phyloP scores from a whole-genome alignment of 345 rosid genomes.

The Hypericum perforatum region DNA sequence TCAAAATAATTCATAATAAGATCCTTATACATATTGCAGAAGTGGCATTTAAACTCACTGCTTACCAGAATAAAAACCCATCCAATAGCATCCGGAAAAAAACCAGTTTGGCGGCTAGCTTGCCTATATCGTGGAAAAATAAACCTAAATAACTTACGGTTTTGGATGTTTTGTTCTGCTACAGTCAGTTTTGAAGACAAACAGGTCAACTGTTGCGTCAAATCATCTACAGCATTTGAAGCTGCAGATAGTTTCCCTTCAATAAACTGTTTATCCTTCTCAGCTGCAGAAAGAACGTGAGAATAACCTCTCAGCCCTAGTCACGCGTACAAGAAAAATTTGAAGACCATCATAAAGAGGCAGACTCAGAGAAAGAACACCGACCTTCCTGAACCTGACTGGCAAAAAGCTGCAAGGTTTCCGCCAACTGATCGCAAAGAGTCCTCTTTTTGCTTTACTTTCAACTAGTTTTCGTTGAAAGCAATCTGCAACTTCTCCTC shows the following conservation, averaged over 20 bases:
- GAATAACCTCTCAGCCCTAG: constrained; percentile 9
- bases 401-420: constrained; percentile 67
- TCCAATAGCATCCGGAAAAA: too few species aligned
- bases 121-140: constrained; percentile 2
- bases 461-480: constrained; percentile 79
- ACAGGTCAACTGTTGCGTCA: constrained; percentile 35
- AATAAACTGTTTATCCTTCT: constrained; percentile 39
- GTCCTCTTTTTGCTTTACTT: constrained; percentile 76
- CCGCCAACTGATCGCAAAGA: constrained; percentile 74
- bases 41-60: not conserved
- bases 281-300: constrained; percentile 45
- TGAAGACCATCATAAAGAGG: too few species aligned
- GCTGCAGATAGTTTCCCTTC: constrained; percentile 35
- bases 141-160: constrained; percentile 34
- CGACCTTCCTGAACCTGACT: constrained; percentile 74
- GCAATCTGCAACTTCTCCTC: constrained; percentile 80
- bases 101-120: not conserved
- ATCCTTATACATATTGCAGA: constrained; percentile 1
- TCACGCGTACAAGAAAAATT: not conserved
- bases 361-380: too few species aligned
- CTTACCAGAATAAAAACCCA: too few species aligned
- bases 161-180: constrained; percentile 39
- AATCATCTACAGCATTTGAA: constrained; percentile 31
- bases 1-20: not conserved
- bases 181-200: constrained; percentile 38